These are phyloP conservation scores for Cryphonectria naterciae DNA, from an alignment of 2,329 filamentous ascomycete genomes.

Conservation along the genomic window DNA sequence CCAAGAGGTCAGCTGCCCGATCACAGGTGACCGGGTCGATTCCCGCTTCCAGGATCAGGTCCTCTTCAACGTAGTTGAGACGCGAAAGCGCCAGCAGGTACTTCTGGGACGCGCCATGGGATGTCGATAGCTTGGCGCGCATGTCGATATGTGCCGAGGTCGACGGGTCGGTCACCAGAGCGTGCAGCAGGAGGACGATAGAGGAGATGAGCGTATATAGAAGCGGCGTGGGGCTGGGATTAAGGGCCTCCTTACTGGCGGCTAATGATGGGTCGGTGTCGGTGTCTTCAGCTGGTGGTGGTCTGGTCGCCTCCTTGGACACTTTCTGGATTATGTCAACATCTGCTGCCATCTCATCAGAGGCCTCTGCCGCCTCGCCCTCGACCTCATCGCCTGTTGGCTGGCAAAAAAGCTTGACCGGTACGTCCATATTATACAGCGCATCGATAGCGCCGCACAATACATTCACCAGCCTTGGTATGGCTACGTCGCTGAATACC, in stretches of 20 bases:
- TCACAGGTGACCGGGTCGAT: constrained; percentile 80
- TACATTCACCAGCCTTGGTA: constrained; percentile 75
- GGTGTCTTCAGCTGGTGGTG: not conserved
- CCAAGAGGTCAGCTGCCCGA: constrained; percentile 79
- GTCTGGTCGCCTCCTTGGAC: not conserved
- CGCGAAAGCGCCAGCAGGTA: constrained; percentile 81
- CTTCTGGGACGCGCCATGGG: constrained; percentile 76
- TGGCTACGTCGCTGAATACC: constrained; percentile 67
- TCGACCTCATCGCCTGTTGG: not conserved
- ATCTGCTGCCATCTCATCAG: not conserved
- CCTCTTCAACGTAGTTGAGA: constrained; percentile 82
- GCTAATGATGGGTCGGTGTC: constrained; percentile 26
- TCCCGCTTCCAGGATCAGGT: constrained; percentile 74
- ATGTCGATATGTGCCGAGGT: constrained; percentile 61
- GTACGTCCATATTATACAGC: constrained; percentile 66
- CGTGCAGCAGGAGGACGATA: constrained; percentile 55
- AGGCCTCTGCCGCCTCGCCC: not conserved
- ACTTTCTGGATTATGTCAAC: not conserved
- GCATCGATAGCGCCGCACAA: constrained; percentile 69
- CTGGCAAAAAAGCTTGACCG: constrained; percentile 21
- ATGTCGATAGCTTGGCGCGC: constrained; percentile 69
- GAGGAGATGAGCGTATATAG: constrained; percentile 54
- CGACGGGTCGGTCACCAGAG: constrained; percentile 52
- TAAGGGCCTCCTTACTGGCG: constrained; percentile 12
- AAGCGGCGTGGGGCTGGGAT: constrained; percentile 31